These are phyloP conservation scores for Sporobolomyces phaffii DNA, from an alignment of 768 basidiomycete genomes.

Conservation along the genomic window DNA sequence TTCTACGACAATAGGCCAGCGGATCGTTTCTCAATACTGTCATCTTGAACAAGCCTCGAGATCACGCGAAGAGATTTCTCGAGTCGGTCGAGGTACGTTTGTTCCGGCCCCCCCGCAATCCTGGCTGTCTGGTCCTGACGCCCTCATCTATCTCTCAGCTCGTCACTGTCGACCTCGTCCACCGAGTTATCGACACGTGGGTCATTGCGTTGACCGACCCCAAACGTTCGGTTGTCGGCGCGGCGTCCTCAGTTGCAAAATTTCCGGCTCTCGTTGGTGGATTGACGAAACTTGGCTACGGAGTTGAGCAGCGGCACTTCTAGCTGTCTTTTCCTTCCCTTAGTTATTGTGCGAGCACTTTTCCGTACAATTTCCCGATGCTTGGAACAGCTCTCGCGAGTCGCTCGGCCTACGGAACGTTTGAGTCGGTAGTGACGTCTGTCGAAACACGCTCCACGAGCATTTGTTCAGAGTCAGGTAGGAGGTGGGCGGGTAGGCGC, in stretches of 20 bases:
- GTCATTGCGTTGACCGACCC: conserved; percentile 77
- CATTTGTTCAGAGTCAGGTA: too few species aligned
- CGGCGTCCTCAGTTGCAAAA: conserved; percentile 75
- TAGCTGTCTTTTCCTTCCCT: too few species aligned
- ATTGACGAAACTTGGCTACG: conserved; percentile 65
- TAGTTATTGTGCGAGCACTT: too few species aligned
- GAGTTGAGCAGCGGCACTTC: conserved; percentile 54
- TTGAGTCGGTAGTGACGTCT: too few species aligned
- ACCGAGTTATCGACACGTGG: conserved; percentile 62
- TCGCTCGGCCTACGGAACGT: too few species aligned
- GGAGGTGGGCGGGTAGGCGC: too few species aligned
- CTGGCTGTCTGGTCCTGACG: not conserved
- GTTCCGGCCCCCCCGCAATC: not conserved
- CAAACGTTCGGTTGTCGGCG: conserved; percentile 65
- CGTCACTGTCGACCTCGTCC: conserved; percentile 69
- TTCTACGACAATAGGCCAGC: conserved; percentile 54
- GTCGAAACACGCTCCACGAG: too few species aligned
- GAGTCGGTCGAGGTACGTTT: conserved; percentile 55
- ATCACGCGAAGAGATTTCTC: conserved; percentile 64
- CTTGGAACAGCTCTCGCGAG: too few species aligned
- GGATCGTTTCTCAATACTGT: conserved; percentile 83
- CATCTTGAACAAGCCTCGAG: conserved; percentile 68
- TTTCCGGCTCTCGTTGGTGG: conserved; percentile 62
- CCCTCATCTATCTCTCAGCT: conserved; percentile 45
- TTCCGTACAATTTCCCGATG: too few species aligned